Percentiles rank a stretch among this genome's conserved stretches.
These are phyloP conservation scores for Amylocarpus encephaloides DNA, from an alignment of 2,329 filamentous ascomycete genomes.

Conservation along the genomic window DNA sequence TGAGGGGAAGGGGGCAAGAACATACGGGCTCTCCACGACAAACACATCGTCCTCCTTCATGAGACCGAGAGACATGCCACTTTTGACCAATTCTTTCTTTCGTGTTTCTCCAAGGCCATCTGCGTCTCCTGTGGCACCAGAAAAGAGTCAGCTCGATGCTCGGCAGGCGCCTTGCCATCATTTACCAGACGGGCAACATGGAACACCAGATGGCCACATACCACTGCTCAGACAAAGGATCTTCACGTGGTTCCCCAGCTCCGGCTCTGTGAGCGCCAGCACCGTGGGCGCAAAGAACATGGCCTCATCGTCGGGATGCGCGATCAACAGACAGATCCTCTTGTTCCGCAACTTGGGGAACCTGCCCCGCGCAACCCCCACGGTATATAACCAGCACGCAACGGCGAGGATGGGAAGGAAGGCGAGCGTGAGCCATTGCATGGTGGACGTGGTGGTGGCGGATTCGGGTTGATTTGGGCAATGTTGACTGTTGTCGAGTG, in stretches of 20 bases:
- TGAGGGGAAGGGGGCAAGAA: constrained; percentile 18
- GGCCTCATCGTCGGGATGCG: constrained; percentile 96
- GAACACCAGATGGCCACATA: constrained; percentile 31
- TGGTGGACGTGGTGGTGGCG: constrained; percentile 9
- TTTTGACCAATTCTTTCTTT: constrained; percentile 76
- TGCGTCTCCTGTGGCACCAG: constrained; percentile 57
- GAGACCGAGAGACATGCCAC: constrained; percentile 70
- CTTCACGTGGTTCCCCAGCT: constrained; percentile 82
- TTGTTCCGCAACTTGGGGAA: constrained; percentile 71
- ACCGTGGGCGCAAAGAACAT: constrained; percentile 98
- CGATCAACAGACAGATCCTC: constrained; percentile 86
- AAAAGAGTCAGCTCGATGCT: constrained; percentile 17
- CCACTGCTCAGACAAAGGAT: constrained; percentile 89
- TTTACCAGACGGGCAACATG: background rate
- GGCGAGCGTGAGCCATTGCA: constrained; percentile 27
- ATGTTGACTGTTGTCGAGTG: background rate
- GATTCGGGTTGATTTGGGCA: background rate
- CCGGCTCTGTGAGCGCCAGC: constrained; percentile 72
- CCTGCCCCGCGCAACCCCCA: constrained; percentile 34
- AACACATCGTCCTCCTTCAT: constrained; percentile 71
- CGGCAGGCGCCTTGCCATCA: background rate
- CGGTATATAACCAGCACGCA: constrained; percentile 33
- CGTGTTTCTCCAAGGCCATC: constrained; percentile 80
- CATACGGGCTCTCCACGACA: constrained; percentile 71
- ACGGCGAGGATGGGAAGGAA: constrained; percentile 36